These are phyloP conservation scores for Atkinsonella texensis DNA, from an alignment of 2,329 filamentous ascomycete species.

Conservation along the genomic window DNA sequence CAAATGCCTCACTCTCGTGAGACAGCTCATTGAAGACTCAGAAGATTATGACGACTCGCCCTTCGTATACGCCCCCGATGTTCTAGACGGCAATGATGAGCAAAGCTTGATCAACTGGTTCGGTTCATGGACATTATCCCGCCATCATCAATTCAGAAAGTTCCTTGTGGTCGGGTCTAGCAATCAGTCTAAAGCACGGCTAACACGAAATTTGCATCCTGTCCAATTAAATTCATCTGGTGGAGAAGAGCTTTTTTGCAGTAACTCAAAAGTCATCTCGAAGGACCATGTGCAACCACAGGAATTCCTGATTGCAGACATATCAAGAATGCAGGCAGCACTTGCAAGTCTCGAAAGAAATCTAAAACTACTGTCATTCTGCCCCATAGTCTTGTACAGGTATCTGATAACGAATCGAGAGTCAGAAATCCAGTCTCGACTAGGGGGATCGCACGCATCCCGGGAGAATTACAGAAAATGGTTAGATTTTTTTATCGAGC, in stretches of 20 bases:
- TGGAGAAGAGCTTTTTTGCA: not conserved
- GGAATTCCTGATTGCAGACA: not conserved
- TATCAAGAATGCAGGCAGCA: not conserved
- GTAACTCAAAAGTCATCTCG: not conserved
- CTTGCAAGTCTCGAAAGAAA: not conserved
- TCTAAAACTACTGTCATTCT: slow-evolving; percentile 2
- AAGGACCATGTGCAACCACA: not conserved
- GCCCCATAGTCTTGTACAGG: slow-evolving; percentile 21
- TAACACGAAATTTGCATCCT: slow-evolving; percentile 13
- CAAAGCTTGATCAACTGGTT: slow-evolving; percentile 53
- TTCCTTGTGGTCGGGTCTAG: slow-evolving; percentile 44
- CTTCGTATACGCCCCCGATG: slow-evolving; percentile 33
- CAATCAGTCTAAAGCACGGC: slow-evolving; percentile 8
- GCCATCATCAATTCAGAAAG: slow-evolving; percentile 38
- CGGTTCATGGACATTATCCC: slow-evolving; percentile 41
- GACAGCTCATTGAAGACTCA: slow-evolving; percentile 9
- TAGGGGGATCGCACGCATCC: slow-evolving; percentile 9
- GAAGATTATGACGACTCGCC: slow-evolving; percentile 13
- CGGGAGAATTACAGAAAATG: slow-evolving; percentile 14
- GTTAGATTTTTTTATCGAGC: slow-evolving; percentile 11
- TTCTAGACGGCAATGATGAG: slow-evolving; percentile 46
- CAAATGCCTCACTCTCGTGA: slow-evolving; percentile 14
- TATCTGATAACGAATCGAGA: slow-evolving; percentile 30
- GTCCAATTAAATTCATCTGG: not conserved
- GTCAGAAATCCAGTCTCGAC: slow-evolving; percentile 13